These are phyloP conservation scores for Plasmodium berghei DNA, from an alignment of 169 alveolate species.

Conservation along the genomic window DNA sequence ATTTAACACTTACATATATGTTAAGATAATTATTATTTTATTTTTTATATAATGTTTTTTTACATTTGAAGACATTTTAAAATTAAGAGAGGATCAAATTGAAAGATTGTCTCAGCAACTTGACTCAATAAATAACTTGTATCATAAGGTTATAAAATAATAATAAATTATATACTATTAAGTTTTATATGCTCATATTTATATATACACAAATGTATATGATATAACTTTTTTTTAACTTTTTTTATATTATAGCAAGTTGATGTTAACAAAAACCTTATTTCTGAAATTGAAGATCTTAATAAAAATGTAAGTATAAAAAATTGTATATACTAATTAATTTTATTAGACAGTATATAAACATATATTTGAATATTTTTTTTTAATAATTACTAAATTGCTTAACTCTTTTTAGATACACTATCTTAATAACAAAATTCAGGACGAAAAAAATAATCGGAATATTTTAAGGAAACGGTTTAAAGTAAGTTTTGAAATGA, in stretches of 20 bases:
- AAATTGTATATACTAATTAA: background rate
- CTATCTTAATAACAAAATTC: slow-evolving; percentile 61
- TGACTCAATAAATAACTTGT: slow-evolving; percentile 36
- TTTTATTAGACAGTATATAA: background rate
- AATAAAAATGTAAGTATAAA: slow-evolving; percentile 30
- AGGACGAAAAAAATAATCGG: slow-evolving; percentile 47
- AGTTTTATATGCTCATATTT: background rate
- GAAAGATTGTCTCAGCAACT: slow-evolving; percentile 60
- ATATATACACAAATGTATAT: background rate
- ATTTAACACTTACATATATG: background rate
- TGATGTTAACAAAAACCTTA: slow-evolving; percentile 48
- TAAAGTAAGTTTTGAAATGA: slow-evolving; percentile 11
- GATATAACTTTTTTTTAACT: background rate
- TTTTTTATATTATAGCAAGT: slow-evolving; percentile 22
- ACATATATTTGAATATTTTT: background rate
- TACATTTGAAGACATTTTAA: slow-evolving; percentile 20
- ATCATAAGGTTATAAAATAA: slow-evolving; percentile 24
- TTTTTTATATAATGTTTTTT: slow-evolving; percentile 1
- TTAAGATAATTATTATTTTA: background rate
- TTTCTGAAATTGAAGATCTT: slow-evolving; percentile 35
- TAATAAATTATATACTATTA: too few species aligned
- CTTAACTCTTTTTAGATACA: slow-evolving; percentile 13
- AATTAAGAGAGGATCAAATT: slow-evolving; percentile 59
- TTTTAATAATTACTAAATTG: background rate
- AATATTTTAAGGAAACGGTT: slow-evolving; percentile 6